Conservation (phyloP, 345 rosid genomes). For the Pistacia vera region DNA sequence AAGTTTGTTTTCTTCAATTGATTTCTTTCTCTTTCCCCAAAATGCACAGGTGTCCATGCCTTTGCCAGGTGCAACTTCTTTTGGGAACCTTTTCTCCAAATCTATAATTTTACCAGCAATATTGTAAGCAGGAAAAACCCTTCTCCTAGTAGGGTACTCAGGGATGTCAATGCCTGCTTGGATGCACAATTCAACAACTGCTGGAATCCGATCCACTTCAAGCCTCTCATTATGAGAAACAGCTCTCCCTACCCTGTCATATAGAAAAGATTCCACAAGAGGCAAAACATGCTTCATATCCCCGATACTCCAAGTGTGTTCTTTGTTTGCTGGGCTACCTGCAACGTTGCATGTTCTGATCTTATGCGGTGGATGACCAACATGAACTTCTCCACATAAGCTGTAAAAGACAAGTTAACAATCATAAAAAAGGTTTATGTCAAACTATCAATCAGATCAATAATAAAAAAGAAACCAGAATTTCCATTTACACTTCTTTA, state of each 20-base stretch:
- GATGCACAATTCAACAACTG: conserved; percentile 52
- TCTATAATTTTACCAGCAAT: conserved; percentile 45
- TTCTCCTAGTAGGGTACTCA: conserved; percentile 54
- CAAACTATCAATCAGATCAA: too few relatives aligned
- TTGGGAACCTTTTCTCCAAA: conserved; percentile 51
- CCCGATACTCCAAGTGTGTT: conserved; percentile 47
- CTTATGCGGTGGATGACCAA: conserved; percentile 42
- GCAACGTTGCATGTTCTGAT: conserved; percentile 43
- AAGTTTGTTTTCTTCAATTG: conserved; percentile 17
- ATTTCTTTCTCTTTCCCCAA: conserved; percentile 43
- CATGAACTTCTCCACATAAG: too few relatives aligned
- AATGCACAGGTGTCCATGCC: conserved; percentile 45
- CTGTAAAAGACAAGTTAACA: too few relatives aligned
- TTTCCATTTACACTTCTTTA: too few relatives aligned
- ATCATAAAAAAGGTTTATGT: too few relatives aligned
- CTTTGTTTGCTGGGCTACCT: conserved; percentile 44
- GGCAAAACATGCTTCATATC: conserved; percentile 40
- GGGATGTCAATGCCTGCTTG: conserved; percentile 54
- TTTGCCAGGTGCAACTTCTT: conserved; percentile 38
- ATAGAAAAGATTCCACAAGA: conserved; percentile 47
- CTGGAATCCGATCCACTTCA: conserved; percentile 49
- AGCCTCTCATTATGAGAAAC: conserved; percentile 52
- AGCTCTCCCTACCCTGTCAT: conserved; percentile 57
- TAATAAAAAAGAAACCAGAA: too few relatives aligned
- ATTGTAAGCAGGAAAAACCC: conserved; percentile 41